Evolutionary conservation across 148 eudicot genomes (phyloP).

Genomic region (Spergularia bocconei): DNA sequence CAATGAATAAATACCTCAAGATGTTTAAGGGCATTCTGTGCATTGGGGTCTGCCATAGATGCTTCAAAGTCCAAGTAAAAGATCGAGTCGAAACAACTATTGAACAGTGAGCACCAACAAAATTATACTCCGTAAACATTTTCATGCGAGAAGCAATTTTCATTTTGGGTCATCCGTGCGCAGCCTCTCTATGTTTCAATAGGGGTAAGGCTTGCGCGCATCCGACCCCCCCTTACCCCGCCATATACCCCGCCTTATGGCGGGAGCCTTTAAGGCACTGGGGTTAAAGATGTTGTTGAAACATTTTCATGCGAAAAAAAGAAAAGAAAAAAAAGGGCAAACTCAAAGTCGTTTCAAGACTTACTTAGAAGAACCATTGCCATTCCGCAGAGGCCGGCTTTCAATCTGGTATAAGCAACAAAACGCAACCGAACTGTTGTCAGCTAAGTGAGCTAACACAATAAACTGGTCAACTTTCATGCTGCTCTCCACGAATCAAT

Average conservation of each 20-base stretch:
- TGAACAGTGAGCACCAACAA: neutral
- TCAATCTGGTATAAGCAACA: conserved; percentile 35
- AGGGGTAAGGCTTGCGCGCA: too few species aligned
- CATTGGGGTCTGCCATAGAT: conserved; percentile 67
- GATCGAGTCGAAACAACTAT: conserved; percentile 55
- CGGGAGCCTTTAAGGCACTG: too few species aligned
- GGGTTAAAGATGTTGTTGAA: too few species aligned
- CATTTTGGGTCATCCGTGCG: too few species aligned
- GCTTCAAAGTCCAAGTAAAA: conserved; percentile 74
- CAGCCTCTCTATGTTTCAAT: too few species aligned
- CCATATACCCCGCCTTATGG: too few species aligned
- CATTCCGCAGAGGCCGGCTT: conserved; percentile 50
- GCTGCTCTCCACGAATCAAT: neutral
- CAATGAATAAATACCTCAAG: conserved; percentile 35
- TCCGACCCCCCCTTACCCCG: too few species aligned
- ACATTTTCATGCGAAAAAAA: neutral
- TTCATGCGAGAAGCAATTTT: neutral
- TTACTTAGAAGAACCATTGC: conserved; percentile 36
- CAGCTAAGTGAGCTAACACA: conserved; percentile 6
- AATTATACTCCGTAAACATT: too few species aligned
- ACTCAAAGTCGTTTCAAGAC: conserved; percentile 1
- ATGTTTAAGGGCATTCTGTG: conserved; percentile 63
- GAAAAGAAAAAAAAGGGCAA: neutral
- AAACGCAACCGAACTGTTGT: neutral
- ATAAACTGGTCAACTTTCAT: neutral